Base-by-base conservation (phyloP, 148 eudicot species). In the Heliamphora exappendiculata region DNA sequence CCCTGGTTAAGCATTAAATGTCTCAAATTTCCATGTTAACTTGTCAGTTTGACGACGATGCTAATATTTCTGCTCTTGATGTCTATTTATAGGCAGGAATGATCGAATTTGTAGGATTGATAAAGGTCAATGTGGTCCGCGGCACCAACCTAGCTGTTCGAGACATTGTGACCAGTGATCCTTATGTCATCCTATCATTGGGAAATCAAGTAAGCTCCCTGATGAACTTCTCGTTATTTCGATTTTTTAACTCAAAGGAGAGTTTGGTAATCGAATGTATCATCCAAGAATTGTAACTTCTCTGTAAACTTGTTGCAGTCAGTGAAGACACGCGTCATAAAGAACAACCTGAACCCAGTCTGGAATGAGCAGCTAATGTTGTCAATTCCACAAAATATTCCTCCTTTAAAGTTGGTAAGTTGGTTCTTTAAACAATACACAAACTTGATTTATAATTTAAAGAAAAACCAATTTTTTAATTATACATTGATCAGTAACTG, bases 281-380 rank as follows among this genome's bases (percentile, higher is more conserved):
- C 29, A 19, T 4, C 51, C 29, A 8, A 74, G 37, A n/a, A 8
- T 76, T 57, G 45, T 13, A 37, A 67, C 31, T 37, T 45, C 16
- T 75, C 19, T 44, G 57, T 13, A 31, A 70, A 49, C 78, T 65
- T 78, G 37, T 78, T 92, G 87, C 91, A 95, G 99, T 89, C 97
- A 13, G 85, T 95, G 81, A 95, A 89, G 91, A 95, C 99, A 12
- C 87, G 93, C 49, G 93, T 88, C 60, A 90, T 95, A 76, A 95
- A 87, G 82, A 95, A 86, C 75, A 95, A 86, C 78, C 82, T 95
- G 81, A 95, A 95, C 81, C 99, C 99, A 22, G 91, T 95, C 42
- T 95, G 99, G 99, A 95, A 89, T 72, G 99, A 95, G 82, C 86
- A 88, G 82, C 83, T 95, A 77, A 92, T 95, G 96, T 81, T 95